phyloP scores from a whole-genome alignment of 2,329 filamentous ascomycete genomes.

The Penicillium sp. region DNA sequence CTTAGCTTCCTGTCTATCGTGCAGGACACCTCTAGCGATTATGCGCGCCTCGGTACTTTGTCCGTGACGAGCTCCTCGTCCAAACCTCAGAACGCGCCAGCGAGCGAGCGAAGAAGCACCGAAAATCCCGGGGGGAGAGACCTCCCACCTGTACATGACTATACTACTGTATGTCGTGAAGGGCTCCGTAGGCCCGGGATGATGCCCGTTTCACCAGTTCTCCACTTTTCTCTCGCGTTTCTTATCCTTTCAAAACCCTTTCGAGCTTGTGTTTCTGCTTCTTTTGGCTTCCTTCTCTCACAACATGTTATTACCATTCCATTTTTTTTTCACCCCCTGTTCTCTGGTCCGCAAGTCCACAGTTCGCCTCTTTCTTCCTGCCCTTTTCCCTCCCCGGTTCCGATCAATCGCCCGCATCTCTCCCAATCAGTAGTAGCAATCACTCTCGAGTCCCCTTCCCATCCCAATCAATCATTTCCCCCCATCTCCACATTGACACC shows the following conservation, averaged over 20 bases:
- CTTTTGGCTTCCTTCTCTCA: background rate
- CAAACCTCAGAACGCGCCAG: background rate
- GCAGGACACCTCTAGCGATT: background rate
- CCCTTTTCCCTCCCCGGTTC: background rate
- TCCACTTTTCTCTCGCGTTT: background rate
- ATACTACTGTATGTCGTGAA: background rate
- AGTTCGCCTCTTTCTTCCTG: background rate
- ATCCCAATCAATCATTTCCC: background rate
- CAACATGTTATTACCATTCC: too few relatives aligned
- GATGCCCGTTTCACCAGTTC: background rate
- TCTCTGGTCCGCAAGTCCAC: background rate
- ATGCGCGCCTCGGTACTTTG: background rate
- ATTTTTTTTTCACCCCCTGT: background rate
- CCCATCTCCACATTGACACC: background rate
- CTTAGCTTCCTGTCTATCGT: too few relatives aligned
- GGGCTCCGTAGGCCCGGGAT: background rate
- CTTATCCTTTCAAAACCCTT: background rate
- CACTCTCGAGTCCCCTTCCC: background rate
- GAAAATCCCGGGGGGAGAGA: background rate
- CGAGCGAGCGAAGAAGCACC: slow-evolving; percentile 1
- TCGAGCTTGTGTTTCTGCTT: background rate
- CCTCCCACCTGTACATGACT: background rate
- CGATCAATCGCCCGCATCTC: background rate
- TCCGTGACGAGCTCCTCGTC: background rate
- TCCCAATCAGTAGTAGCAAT: background rate